Evolutionary conservation across 225 moss, liverwort and hornwort genomes (phyloP), one percentile per base, ranked within the genome.

Genomic region (Polytrichum formosum): DNA sequence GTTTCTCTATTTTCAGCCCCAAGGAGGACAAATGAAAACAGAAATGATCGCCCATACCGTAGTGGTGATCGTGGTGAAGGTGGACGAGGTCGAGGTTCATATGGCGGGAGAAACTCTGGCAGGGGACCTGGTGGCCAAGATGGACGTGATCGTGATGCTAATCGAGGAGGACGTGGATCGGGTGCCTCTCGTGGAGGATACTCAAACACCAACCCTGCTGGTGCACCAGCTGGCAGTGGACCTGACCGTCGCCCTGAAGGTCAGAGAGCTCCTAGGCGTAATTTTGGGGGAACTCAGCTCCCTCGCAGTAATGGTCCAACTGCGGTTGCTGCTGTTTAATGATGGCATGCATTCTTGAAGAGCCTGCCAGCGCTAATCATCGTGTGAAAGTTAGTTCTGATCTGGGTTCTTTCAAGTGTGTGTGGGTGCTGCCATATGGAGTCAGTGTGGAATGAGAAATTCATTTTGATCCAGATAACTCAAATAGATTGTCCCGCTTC

Each of bases 11-110:
- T 9, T 17, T 5, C 68, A 85, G 85, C 71, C 7, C 67, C 64
- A 0, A 80, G 83, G 69, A 78, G 74, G 9, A 6, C 66, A 22
- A 71, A 2, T 25, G 67, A 87, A 25, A 67, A 20, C 66, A 81
- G 87, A 78, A 77, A 78, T 28, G 87, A 87, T 7, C 87, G 87
- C 29, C 69, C 83, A 4, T 87, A 80, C 2, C 80, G 87, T 21
- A 71, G 46, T 18, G 78, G 79, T 21, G 67, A 67, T 27, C 67
- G 67, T 13, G 23, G 54, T 54, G 87, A 83, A 1, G 87, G 83
- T 58, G 78, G 71, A 20, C 74, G 87, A 67, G 87, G 87, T 2
- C 87, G 87, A 37, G 87, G 87, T 18, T 58, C 76, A 8, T 83
- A 83, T 1, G 76, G 86, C 1, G 80, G 78, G 19, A 80, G 86